Percentiles rank a stretch among this genome's conserved stretches.
phyloP scores from a whole-genome alignment of 352 stramenopile genomes.

The Phytophthora lateralis region DNA sequence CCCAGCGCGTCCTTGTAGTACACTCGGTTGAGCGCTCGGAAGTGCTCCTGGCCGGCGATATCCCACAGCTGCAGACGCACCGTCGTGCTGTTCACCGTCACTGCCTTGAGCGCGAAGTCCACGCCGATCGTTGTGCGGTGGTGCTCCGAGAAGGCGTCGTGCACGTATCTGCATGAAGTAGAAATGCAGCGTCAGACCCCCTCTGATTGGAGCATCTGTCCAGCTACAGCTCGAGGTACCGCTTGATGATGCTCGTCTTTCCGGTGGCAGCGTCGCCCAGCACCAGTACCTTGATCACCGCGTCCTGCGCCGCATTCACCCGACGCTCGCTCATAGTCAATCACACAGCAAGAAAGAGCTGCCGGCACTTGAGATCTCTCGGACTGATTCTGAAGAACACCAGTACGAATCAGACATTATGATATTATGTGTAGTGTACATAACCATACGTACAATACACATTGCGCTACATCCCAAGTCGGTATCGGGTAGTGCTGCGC shows the following conservation, averaged over 20 bases:
- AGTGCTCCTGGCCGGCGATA: slow-evolving; percentile 94
- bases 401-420: slow-evolving; percentile 1
- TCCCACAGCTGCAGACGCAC: slow-evolving; percentile 95
- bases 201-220: slow-evolving; percentile 13
- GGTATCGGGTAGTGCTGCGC: background rate
- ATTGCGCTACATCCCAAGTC: slow-evolving; percentile 13
- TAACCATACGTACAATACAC: background rate
- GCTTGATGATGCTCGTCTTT: slow-evolving; percentile 94
- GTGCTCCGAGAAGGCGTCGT: slow-evolving; percentile 92
- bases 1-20: slow-evolving; percentile 95
- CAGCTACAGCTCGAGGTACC: slow-evolving; percentile 36
- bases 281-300: slow-evolving; percentile 93
- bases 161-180: slow-evolving; percentile 65
- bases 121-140: slow-evolving; percentile 93
- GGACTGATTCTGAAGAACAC: slow-evolving; percentile 9
- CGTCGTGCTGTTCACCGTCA: slow-evolving; percentile 86
- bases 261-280: slow-evolving; percentile 90
- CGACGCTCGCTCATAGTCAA: slow-evolving; percentile 65
- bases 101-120: slow-evolving; percentile 92
- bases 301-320: slow-evolving; percentile 81
- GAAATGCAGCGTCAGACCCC: slow-evolving; percentile 1
- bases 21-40: slow-evolving; percentile 92
- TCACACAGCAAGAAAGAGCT: background rate
- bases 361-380: slow-evolving; percentile 1
- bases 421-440: background rate